Evolutionary conservation across 163 green algal genomes (phyloP), one percentile per base, ranked within the genome.

Genomic region (Trebouxia gelatinosa): DNA sequence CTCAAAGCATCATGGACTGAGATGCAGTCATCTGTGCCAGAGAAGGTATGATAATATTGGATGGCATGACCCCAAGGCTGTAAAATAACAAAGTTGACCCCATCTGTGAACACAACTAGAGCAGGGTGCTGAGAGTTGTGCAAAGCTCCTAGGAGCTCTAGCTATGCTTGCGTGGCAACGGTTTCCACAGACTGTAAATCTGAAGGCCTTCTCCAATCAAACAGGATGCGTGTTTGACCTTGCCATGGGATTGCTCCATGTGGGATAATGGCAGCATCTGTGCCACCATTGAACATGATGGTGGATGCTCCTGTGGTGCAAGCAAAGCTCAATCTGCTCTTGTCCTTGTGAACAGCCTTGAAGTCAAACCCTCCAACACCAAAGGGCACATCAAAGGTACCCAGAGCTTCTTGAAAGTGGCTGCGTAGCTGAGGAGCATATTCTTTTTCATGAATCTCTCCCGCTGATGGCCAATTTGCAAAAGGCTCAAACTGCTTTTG

Each of bases 81-180:
- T 34, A 74, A 28, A 31, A 74, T 74, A n/a, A 74, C 64, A 74
- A 74, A 74, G 32, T 74, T 74, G 32, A 74, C 1, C 35, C 64
- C 64, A 74, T 74, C 64, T 74, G 64, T 74, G 32, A 46, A 54
- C 4, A 74, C 64, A 32, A 74, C 64, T 28, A 74, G 64, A 31
- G 64, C 64, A 50, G 64, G 64, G 64, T 74, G 64, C 13, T 51
- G 21, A 50, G 64, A 74, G 64, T 74, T 46, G 64, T 74, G 13
- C 64, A 74, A n/a, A 46, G 64, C 37, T 29, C 64, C 64, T 32
- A 74, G 16, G 19, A 74, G 37, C 64, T 74, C 64, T 50, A 74
- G n/a, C n/a, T 66, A 34, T 74, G 35, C 37, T 74, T 50, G 64
- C 32, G 35, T 46, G 9, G 46, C 35, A 40, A 54, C 64, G 46